phyloP scores from a whole-genome alignment of 2,329 filamentous ascomycete genomes.

The Ophiostoma ips region DNA sequence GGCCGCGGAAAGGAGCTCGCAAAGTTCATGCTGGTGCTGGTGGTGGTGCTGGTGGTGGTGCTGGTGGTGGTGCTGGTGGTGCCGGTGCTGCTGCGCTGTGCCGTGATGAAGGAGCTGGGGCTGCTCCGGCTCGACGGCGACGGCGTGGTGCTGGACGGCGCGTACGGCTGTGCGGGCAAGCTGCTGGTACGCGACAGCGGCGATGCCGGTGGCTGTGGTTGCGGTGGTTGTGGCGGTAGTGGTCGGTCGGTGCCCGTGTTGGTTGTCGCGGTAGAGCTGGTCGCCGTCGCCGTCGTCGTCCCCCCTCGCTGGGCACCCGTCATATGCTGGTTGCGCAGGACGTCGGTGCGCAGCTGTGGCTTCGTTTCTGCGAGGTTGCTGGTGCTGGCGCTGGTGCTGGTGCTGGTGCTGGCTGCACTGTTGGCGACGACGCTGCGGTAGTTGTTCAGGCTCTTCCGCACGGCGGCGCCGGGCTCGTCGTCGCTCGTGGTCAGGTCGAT shows the following conservation, averaged over 20 bases:
- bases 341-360: neutral
- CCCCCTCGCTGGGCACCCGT: neutral
- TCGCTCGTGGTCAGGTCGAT: slow-evolving; percentile 13
- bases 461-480: slow-evolving; percentile 5
- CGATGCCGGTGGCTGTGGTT: too few species aligned
- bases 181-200: neutral
- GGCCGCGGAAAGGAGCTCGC: too few species aligned
- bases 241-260: neutral
- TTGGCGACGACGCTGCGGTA: slow-evolving; percentile 1
- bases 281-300: too few species aligned
- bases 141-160: neutral
- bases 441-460: neutral
- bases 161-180: neutral
- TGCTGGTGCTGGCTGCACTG: too few species aligned
- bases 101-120: neutral
- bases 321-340: neutral
- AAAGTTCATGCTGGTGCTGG: too few species aligned
- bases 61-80: too few species aligned
- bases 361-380: neutral
- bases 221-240: neutral
- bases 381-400: neutral
- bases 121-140: neutral
- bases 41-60: too few species aligned
- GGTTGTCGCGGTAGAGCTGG: neutral
- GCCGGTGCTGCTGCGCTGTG: neutral